phyloP scores from a whole-genome alignment of 2,329 filamentous ascomycete genomes.

The Fusarium buharicum region DNA sequence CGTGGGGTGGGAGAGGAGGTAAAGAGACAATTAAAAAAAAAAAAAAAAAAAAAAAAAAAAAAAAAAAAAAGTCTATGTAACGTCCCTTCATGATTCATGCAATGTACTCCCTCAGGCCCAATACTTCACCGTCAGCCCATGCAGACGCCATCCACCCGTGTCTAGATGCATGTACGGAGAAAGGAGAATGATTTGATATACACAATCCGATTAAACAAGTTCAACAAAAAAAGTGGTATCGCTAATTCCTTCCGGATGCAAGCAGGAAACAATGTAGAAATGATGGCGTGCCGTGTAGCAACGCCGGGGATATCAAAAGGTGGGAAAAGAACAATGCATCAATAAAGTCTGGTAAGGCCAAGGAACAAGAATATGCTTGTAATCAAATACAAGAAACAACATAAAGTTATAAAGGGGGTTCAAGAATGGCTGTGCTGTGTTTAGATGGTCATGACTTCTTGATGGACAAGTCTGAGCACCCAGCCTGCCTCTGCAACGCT shows the following conservation, averaged over 20 bases:
- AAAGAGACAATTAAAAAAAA: no score
- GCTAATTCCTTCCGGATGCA: slow-evolving; percentile 19
- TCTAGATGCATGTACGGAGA: slow-evolving; percentile 40
- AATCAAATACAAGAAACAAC: slow-evolving; percentile 18
- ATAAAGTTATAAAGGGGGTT: slow-evolving; percentile 5
- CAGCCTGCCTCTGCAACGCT: slow-evolving; percentile 64
- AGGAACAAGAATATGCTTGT: slow-evolving; percentile 12
- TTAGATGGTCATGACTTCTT: slow-evolving; percentile 61
- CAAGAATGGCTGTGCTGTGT: background rate
- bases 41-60: no score
- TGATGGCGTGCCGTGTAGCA: slow-evolving; percentile 24
- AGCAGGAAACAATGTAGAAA: slow-evolving; percentile 6
- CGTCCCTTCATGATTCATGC: background rate
- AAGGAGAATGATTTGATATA: slow-evolving; percentile 29
- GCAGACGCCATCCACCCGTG: slow-evolving; percentile 39
- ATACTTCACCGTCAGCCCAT: slow-evolving; percentile 10
- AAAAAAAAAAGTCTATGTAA: background rate
- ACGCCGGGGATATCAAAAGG: slow-evolving; percentile 43
- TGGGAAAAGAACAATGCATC: slow-evolving; percentile 19
- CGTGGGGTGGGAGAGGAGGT: no score
- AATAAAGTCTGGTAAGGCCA: background rate
- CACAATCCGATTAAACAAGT: slow-evolving; percentile 21
- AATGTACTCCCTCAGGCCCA: slow-evolving; percentile 19
- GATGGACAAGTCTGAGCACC: slow-evolving; percentile 66
- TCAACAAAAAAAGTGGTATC: slow-evolving; percentile 36